Base-by-base conservation (phyloP, 2,329 filamentous ascomycete species). In the Xylariales sp. region DNA sequence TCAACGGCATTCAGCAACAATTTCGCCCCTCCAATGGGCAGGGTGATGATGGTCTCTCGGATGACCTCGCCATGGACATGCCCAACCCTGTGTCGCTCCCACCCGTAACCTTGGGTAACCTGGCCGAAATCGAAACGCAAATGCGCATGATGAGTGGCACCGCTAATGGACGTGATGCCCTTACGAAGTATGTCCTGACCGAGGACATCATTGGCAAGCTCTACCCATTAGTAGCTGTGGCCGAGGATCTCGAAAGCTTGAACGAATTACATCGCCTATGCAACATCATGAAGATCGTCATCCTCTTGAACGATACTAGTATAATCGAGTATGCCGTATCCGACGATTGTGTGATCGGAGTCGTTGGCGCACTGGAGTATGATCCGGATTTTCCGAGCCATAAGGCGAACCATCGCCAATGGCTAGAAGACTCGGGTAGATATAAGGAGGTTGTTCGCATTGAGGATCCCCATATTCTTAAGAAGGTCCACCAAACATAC, bases 361-460 rank as follows among this genome's bases (percentile, higher is more conserved):
- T 97, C 19, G 90, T 98, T 27, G 93, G 93, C 46, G 93, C 93
- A 18, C 71, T 98, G 48, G 93, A 98, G 70, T 98, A 97, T 67
- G 93, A 98, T 56, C 91, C 93, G 1, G 93, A 98, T 64, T 98
- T 97, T 55, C 93, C 93, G 5, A 89, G 85, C 45, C 93, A 97
- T 72, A 97, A 96, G 62, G 91, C 93, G 18, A 97, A 97, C 58
- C 93, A 98, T 60, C 82, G 93, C 44, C 88, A 93, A 58, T 98
- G 94, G 73, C 74, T 98, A 40, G 82, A 84, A 47, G 88, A 93
- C 59, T 81, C 89, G 55, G 88, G 88, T 15, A 84, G 89, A 52
- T 98, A 89, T 63, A 97, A 95, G 64, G 91, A 98, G 69, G 93
- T 98, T 10, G 90, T 98, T 14, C 84, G 80, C 40, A 96, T 98